Conservation (phyloP, 768 basidiomycete species). For the Naganishia randhawae region DNA sequence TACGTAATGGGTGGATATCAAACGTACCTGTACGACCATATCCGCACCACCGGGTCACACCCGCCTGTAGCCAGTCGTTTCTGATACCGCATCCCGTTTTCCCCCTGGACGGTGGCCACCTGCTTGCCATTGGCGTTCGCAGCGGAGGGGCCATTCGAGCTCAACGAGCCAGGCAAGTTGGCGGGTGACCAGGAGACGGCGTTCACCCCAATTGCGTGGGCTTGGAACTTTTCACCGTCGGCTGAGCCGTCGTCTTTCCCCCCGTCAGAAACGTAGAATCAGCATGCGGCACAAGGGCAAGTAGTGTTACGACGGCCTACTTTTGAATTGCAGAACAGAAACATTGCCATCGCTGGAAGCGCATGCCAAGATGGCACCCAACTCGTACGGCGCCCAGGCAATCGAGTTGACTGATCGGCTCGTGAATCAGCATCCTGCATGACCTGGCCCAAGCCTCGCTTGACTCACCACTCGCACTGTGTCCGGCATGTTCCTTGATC, state of each 20-base stretch:
- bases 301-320: conserved; percentile 54
- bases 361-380: conserved; percentile 93
- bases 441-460: not conserved
- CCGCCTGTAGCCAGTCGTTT: conserved; percentile 94
- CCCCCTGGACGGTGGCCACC: conserved; percentile 34
- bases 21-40: conserved; percentile 71
- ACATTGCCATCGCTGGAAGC: conserved; percentile 96
- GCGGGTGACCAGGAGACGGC: conserved; percentile 98
- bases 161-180: conserved; percentile 62
- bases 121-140: conserved; percentile 34
- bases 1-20: no score
- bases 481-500: conserved; percentile 91
- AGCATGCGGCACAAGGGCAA: conserved; percentile 6
- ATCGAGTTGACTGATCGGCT: conserved; percentile 80
- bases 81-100: conserved; percentile 56
- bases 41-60: conserved; percentile 89
- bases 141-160: conserved; percentile 53
- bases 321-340: conserved; percentile 94
- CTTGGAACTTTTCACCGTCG: conserved; percentile 90
- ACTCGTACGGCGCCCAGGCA: conserved; percentile 97
- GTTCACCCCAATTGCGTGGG: conserved; percentile 93
- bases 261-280: not conserved
- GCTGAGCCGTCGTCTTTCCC: conserved; percentile 86
- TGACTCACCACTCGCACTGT: conserved; percentile 80
- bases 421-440: not conserved